Conservation (phyloP, 495 filamentous ascomycete species). For the Aspergillus baeticus region DNA sequence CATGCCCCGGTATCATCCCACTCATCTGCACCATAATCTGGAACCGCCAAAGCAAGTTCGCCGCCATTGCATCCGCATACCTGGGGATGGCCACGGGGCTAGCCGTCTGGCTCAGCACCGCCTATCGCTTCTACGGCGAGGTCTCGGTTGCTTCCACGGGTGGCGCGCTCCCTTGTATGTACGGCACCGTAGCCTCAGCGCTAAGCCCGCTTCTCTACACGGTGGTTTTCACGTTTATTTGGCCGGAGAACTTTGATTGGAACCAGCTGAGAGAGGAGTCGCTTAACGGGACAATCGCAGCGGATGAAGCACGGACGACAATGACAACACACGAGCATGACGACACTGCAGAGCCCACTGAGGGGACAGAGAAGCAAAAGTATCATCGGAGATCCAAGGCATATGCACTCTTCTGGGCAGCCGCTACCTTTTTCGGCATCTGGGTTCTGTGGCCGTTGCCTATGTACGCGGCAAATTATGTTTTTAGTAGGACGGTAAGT, state of each 20-base stretch:
- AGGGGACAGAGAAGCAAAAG: conserved; percentile 18
- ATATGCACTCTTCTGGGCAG: conserved; percentile 39
- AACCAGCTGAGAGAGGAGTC: neutral
- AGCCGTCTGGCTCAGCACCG: conserved; percentile 37
- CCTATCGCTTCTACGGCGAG: conserved; percentile 32
- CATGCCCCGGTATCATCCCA: conserved; percentile 31
- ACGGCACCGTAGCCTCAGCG: conserved; percentile 26
- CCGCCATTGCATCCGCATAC: conserved; percentile 32
- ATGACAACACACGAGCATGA: conserved; percentile 8
- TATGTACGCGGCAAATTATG: conserved; percentile 40
- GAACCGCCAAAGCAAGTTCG: conserved; percentile 33
- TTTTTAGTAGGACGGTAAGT: conserved; percentile 35
- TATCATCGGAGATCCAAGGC: conserved; percentile 36
- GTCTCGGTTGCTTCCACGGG: conserved; percentile 37
- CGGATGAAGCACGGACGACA: neutral
- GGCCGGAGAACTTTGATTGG: conserved; percentile 26
- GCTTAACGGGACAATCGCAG: neutral
- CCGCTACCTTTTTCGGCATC: conserved; percentile 37
- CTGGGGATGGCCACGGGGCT: conserved; percentile 39
- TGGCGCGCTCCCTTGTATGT: conserved; percentile 31
- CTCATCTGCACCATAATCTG: conserved; percentile 38
- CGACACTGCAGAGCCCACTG: neutral
- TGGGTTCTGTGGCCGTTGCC: conserved; percentile 43
- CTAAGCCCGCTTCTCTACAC: conserved; percentile 18
- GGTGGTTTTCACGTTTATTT: conserved; percentile 12